Percentiles rank a stretch among this genome's conserved stretches.
These are phyloP conservation scores for Talaromyces proteolyticus DNA, from an alignment of 495 filamentous ascomycete genomes.

Conservation along the genomic window DNA sequence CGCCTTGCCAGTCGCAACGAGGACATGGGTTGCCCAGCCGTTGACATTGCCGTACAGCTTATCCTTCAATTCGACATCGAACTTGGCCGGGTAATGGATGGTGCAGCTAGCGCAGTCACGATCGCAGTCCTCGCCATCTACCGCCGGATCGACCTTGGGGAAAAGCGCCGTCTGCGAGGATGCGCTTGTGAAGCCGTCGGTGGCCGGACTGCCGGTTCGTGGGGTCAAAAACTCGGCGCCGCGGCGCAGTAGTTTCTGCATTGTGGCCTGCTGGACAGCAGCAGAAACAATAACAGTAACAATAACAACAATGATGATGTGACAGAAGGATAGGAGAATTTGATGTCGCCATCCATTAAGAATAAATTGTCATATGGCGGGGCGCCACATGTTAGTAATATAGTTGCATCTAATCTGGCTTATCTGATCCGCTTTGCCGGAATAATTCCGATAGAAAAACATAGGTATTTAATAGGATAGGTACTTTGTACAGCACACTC, in stretches of 20 bases:
- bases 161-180: slow-evolving; percentile 33
- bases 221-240: slow-evolving; percentile 29
- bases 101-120: slow-evolving; percentile 86
- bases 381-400: neutral
- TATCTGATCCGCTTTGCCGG: neutral
- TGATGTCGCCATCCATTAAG: too few species aligned
- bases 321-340: too few species aligned
- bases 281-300: too few species aligned
- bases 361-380: neutral
- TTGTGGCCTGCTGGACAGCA: slow-evolving; percentile 6
- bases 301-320: too few species aligned
- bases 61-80: slow-evolving; percentile 69
- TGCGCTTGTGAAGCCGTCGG: slow-evolving; percentile 33
- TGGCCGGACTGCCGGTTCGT: slow-evolving; percentile 18
- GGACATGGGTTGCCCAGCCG: slow-evolving; percentile 80
- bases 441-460: neutral
- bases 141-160: slow-evolving; percentile 50
- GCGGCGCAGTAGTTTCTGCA: slow-evolving; percentile 32
- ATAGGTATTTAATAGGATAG: neutral
- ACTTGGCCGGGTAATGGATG: slow-evolving; percentile 68
- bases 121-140: slow-evolving; percentile 87
- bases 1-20: slow-evolving; percentile 90
- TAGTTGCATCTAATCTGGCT: too few species aligned
- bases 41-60: slow-evolving; percentile 83
- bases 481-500: neutral